Base-by-base conservation (phyloP, 2,329 filamentous ascomycete genomes). In the Trichoderma afroharzianum region DNA sequence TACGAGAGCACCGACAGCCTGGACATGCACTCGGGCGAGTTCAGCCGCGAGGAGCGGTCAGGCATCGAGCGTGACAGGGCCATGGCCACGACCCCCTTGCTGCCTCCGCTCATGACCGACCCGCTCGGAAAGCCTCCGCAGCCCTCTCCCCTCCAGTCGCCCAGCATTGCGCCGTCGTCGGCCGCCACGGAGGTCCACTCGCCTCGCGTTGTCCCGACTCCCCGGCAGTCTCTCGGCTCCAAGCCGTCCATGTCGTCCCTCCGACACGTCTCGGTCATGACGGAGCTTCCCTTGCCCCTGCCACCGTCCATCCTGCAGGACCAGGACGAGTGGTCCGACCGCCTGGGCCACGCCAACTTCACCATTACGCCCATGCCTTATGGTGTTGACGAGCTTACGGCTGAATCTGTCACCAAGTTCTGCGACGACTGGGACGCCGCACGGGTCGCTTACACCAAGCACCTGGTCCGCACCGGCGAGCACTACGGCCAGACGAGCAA, bases 281-380 rank as follows among this genome's bases (percentile, higher is more conserved):
- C 88, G 4, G 86, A 82, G 75, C 83, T 79, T 75, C 87, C 80
- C 66, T 83, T 87, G 43, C 85, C 88, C 5, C 88, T 92, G 18
- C 88, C 90, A 15, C 88, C 90, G 4, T 86, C 88, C 5, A 89
- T 94, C 74, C 83, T 91, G 36, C 89, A 92, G 70, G 88, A 90
- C 6, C 86, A 90, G 63, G 94, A 97, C 79, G 90, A 91, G 75
- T 98, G 95, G 95, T 92, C 93, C 1, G 89, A 92, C 77, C 90
- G 90, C 71, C 88, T 98, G 15, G 95, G 95, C 32, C 95, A 98
- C 79, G 95, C 95, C 74, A 97, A 98, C 83, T 98, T 97, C 80
- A 95, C 89, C 76, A 97, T 98, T 76, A 84, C 88, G 26, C 95
- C 95, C 0, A 88, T 91, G 79, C 95, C 95, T 0, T 97, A 97